Evolutionary conservation across 306 rosid genomes (phyloP).

Genomic region (Corylus americana): DNA sequence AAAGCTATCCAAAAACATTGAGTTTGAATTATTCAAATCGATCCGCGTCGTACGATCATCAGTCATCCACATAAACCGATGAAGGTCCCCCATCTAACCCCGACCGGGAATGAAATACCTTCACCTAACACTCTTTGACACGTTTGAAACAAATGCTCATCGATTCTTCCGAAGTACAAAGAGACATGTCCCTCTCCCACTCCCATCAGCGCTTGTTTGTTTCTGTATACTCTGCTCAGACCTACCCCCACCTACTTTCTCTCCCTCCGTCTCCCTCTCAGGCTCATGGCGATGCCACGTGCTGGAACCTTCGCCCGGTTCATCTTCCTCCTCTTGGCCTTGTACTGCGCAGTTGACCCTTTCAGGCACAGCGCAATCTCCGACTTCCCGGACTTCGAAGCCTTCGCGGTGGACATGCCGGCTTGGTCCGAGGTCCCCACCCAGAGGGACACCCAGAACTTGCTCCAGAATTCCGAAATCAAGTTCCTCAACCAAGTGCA

Average conservation of each 20-base stretch:
- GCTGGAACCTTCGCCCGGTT: slow-evolving; percentile 29
- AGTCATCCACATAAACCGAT: neutral
- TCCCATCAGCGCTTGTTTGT: neutral
- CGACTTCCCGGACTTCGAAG: slow-evolving; percentile 57
- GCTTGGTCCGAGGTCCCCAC: slow-evolving; percentile 60
- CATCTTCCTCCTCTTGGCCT: slow-evolving; percentile 50
- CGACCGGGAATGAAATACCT: neutral
- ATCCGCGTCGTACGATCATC: too few relatives aligned
- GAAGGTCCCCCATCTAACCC: neutral
- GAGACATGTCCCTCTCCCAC: neutral
- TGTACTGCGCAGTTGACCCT: slow-evolving; percentile 83
- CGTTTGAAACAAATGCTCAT: neutral
- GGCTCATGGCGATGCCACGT: slow-evolving; percentile 33
- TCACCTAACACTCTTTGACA: neutral
- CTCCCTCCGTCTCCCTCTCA: neutral
- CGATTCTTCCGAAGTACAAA: neutral
- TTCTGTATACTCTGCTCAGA: neutral
- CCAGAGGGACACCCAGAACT: slow-evolving; percentile 53
- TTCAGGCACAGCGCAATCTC: slow-evolving; percentile 64
- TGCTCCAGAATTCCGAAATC: slow-evolving; percentile 76
- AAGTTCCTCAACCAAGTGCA: slow-evolving; percentile 72
- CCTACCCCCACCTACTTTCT: neutral
- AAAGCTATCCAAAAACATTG: too few relatives aligned
- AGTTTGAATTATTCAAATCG: too few relatives aligned
- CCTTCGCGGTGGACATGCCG: slow-evolving; percentile 48